phyloP scores from a whole-genome alignment of 2,329 filamentous ascomycete genomes.

The Ceratocystis smalleyi region DNA sequence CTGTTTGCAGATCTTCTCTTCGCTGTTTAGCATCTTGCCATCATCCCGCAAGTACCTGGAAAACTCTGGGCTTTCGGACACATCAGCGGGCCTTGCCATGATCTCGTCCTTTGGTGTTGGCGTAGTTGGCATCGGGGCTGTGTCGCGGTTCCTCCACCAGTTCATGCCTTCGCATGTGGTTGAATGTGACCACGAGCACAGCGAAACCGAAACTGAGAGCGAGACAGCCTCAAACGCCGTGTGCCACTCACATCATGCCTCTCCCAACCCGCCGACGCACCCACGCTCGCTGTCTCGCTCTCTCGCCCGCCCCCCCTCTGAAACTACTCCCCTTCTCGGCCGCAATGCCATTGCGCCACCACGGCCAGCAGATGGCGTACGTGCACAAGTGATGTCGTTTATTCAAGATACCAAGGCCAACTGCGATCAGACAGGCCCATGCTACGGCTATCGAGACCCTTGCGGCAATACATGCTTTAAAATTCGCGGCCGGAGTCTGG shows the following conservation, averaged over 20 bases:
- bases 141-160: constrained; percentile 57
- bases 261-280: background rate
- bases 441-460: constrained; percentile 49
- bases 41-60: constrained; percentile 65
- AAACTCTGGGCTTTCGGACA: constrained; percentile 49
- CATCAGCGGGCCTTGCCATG: constrained; percentile 51
- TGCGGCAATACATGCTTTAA: constrained; percentile 53
- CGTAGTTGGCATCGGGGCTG: constrained; percentile 57
- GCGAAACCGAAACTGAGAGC: constrained; percentile 26
- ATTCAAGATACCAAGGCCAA: constrained; percentile 48
- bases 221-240: background rate
- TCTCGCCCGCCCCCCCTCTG: background rate
- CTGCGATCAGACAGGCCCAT: constrained; percentile 45
- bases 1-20: constrained; percentile 65
- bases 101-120: constrained; percentile 56
- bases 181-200: constrained; percentile 62
- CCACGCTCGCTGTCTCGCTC: background rate
- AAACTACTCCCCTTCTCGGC: constrained; percentile 10
- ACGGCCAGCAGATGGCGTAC: constrained; percentile 30
- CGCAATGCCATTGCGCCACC: constrained; percentile 30
- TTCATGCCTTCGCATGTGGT: constrained; percentile 66
- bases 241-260: background rate
- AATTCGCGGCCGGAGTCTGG: constrained; percentile 23
- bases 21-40: constrained; percentile 84
- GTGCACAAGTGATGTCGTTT: constrained; percentile 45